A percentile compares a stretch with the other conserved stretches of the same genome.
Evolutionary conservation across 108 stramenopile species (phyloP).

Genomic region (Cyclotella baltica): DNA sequence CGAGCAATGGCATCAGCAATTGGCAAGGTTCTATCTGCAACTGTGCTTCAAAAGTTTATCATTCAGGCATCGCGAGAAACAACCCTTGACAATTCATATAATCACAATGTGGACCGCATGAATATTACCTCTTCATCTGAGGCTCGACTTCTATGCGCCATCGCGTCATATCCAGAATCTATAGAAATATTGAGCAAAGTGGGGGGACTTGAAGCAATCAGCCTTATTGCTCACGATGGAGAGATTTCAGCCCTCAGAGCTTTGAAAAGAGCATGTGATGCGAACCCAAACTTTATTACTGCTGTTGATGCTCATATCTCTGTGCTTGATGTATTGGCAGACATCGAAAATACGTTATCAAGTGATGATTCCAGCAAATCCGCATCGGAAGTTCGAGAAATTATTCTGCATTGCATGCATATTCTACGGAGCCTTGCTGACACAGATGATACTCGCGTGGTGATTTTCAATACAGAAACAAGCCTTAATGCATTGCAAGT

Average conservation of each 20-base stretch:
- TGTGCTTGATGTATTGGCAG: conserved; percentile 62
- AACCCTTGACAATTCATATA: conserved; percentile 26
- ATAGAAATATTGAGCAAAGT: conserved; percentile 62
- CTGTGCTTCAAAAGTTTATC: conserved; percentile 78
- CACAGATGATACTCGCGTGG: conserved; percentile 48
- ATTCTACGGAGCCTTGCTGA: conserved; percentile 30
- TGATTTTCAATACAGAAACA: conserved; percentile 41
- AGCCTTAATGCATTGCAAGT: not conserved
- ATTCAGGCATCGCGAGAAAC: conserved; percentile 65
- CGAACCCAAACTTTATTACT: conserved; percentile 62
- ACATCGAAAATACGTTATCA: conserved; percentile 25
- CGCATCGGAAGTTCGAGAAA: conserved; percentile 26
- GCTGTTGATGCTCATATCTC: conserved; percentile 69
- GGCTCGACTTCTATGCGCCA: conserved; percentile 75
- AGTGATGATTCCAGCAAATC: not conserved
- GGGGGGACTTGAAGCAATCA: conserved; percentile 79
- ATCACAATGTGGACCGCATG: conserved; percentile 26
- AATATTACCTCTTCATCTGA: conserved; percentile 76
- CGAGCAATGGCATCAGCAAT: conserved; percentile 65
- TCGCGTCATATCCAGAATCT: conserved; percentile 72
- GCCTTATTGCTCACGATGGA: conserved; percentile 83
- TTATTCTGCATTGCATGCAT: conserved; percentile 38
- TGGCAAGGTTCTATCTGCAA: conserved; percentile 73
- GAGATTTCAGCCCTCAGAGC: conserved; percentile 67
- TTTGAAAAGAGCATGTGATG: conserved; percentile 66